phyloP scores from a whole-genome alignment of 352 stramenopile species.

The Phytophthora pistaciae region DNA sequence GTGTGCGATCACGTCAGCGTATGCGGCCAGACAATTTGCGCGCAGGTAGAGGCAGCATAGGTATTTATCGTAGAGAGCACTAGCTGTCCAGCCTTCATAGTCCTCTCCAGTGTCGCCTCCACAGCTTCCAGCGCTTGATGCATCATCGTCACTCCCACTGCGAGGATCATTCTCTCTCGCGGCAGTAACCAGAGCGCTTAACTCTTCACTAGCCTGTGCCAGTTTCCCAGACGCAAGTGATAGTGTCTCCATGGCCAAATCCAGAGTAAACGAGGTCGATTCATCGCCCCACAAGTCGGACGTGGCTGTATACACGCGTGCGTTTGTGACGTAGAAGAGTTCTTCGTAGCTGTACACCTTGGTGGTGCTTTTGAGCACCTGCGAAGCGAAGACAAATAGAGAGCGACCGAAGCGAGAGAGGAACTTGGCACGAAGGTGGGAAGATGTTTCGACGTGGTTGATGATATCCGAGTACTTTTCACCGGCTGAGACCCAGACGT shows the following conservation, averaged over 20 bases:
- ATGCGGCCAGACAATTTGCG: slow-evolving; percentile 58
- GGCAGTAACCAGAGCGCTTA: slow-evolving; percentile 22
- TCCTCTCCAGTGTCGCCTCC: slow-evolving; percentile 11
- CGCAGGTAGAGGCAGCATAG: slow-evolving; percentile 56
- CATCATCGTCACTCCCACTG: slow-evolving; percentile 21
- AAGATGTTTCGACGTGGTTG: slow-evolving; percentile 35
- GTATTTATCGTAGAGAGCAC: slow-evolving; percentile 49
- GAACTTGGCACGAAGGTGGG: slow-evolving; percentile 39
- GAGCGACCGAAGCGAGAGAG: slow-evolving; percentile 66
- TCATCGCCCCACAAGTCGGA: slow-evolving; percentile 52
- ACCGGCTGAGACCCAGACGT: slow-evolving; percentile 70
- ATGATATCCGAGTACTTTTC: slow-evolving; percentile 78
- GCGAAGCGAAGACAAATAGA: slow-evolving; percentile 68
- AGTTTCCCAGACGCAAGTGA: slow-evolving; percentile 73
- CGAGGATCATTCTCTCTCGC: slow-evolving; percentile 14
- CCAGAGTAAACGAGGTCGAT: slow-evolving; percentile 42
- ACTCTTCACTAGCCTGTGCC: slow-evolving; percentile 41
- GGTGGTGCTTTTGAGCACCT: slow-evolving; percentile 66
- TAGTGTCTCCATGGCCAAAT: slow-evolving; percentile 69
- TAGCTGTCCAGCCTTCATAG: slow-evolving; percentile 15
- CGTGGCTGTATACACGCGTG: slow-evolving; percentile 47
- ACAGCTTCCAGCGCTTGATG: slow-evolving; percentile 24
- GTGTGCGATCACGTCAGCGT: slow-evolving; percentile 65
- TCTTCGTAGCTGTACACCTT: slow-evolving; percentile 74
- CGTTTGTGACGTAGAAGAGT: slow-evolving; percentile 67